Percentiles rank a stretch among this genome's conserved stretches.
Evolutionary conservation across 2,329 filamentous ascomycete genomes (phyloP).

Genomic region (Thielaviopsis punctulata): DNA sequence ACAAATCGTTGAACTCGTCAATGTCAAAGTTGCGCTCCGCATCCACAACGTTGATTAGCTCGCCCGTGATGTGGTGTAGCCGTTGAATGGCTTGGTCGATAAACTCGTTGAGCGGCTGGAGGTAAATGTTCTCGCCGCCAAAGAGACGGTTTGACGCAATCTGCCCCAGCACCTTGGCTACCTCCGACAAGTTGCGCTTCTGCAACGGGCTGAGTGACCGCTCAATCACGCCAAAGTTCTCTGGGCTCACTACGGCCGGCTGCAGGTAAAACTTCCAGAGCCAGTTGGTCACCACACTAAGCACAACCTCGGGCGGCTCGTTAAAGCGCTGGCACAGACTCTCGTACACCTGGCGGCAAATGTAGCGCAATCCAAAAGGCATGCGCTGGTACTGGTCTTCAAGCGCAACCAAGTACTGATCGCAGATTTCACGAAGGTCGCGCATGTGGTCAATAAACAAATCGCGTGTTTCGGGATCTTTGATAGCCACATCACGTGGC

Average conservation of each 20-base stretch:
- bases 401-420: conserved; percentile 68
- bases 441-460: conserved; percentile 90
- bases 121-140: conserved; percentile 84
- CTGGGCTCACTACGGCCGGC: conserved; percentile 72
- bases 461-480: conserved; percentile 78
- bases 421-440: conserved; percentile 83
- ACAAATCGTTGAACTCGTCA: conserved; percentile 96
- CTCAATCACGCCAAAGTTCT: conserved; percentile 85
- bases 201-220: conserved; percentile 77
- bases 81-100: conserved; percentile 71
- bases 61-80: conserved; percentile 55
- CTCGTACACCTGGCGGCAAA: conserved; percentile 74
- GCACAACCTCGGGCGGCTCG: conserved; percentile 58
- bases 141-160: conserved; percentile 79
- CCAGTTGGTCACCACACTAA: conserved; percentile 80
- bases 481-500: conserved; percentile 82
- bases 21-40: conserved; percentile 91
- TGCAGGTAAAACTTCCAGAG: conserved; percentile 89
- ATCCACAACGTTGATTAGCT: conserved; percentile 67
- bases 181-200: conserved; percentile 79
- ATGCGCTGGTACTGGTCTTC: conserved; percentile 76
- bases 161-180: conserved; percentile 81
- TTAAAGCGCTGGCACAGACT: conserved; percentile 60
- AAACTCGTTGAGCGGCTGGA: conserved; percentile 88
- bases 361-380: conserved; percentile 81